A percentile compares a stretch with the other conserved stretches of the same genome.
phyloP scores from a whole-genome alignment of 805 yeast species.

The Candida railenensis region DNA sequence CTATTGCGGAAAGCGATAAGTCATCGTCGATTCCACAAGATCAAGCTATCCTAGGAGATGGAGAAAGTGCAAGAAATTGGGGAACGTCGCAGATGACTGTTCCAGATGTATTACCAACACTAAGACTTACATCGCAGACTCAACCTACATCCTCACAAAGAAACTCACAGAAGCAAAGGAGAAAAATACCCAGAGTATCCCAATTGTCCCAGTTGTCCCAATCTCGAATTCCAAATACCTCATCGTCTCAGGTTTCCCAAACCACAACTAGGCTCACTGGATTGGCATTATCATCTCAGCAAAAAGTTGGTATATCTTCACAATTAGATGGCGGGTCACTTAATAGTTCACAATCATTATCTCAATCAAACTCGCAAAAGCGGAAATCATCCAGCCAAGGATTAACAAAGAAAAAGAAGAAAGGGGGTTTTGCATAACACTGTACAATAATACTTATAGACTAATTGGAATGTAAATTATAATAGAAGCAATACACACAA shows the following conservation, averaged over 20 bases:
- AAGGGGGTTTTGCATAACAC: conserved; percentile 48
- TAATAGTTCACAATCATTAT: neutral
- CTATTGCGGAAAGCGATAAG: neutral
- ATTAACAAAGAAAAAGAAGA: conserved; percentile 38
- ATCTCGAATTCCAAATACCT: neutral
- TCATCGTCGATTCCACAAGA: conserved; percentile 10
- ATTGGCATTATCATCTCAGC: neutral
- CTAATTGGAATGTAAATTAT: neutral
- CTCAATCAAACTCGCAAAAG: conserved; percentile 2
- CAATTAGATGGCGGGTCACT: conserved; percentile 1
- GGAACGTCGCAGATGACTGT: conserved; percentile 2
- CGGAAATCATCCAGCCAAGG: conserved; percentile 11
- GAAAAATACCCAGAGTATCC: neutral
- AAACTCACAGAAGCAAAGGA: neutral
- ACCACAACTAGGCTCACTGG: neutral
- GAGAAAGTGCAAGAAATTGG: conserved; percentile 11
- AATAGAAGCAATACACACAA: neutral
- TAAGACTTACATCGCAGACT: neutral
- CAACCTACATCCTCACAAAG: neutral
- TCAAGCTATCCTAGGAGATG: conserved; percentile 12
- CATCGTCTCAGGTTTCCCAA: conserved; percentile 1
- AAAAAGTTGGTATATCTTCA: conserved; percentile 2
- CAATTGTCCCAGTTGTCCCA: neutral
- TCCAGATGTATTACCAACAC: neutral
- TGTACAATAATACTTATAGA: conserved; percentile 1